A percentile compares a stretch with the other conserved stretches of the same genome.
phyloP scores from a whole-genome alignment of 2,329 filamentous ascomycete species.

The Pseudogymnoascus sp. region DNA sequence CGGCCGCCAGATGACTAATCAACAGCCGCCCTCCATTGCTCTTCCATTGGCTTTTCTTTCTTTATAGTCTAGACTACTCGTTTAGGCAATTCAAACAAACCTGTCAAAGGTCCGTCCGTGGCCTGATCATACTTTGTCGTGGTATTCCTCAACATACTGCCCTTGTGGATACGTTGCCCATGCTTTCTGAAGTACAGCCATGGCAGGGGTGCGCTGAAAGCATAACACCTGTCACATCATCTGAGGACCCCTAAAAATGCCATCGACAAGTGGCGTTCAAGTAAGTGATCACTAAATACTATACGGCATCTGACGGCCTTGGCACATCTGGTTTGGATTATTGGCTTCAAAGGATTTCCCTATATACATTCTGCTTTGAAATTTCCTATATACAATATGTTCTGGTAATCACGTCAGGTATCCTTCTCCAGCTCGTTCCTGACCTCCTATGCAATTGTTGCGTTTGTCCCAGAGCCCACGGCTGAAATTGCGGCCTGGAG shows the following conservation, averaged over 20 bases:
- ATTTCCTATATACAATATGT: not conserved
- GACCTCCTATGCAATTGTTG: not conserved
- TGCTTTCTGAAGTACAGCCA: not conserved
- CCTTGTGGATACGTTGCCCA: not conserved
- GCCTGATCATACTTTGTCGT: not conserved
- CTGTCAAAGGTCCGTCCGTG: not conserved
- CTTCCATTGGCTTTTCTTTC: not conserved
- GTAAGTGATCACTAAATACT: not conserved
- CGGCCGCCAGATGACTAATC: not conserved
- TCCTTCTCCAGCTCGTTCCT: not conserved
- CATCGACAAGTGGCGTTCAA: not conserved
- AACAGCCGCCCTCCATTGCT: not conserved
- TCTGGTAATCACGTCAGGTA: not conserved
- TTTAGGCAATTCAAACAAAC: slow-evolving; percentile 2
- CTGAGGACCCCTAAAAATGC: not conserved
- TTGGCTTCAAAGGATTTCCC: not conserved
- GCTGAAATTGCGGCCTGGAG: not conserved
- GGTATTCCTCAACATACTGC: not conserved
- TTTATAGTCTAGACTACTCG: not conserved
- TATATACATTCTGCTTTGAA: not conserved
- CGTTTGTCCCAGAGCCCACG: not conserved
- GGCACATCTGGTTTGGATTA: not conserved
- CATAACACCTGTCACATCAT: not conserved
- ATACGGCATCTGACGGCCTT: not conserved
- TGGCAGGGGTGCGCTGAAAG: not conserved